Evolutionary conservation across 2,329 filamentous ascomycete genomes (phyloP).

Genomic region (Penicillium sclerotiorum): DNA sequence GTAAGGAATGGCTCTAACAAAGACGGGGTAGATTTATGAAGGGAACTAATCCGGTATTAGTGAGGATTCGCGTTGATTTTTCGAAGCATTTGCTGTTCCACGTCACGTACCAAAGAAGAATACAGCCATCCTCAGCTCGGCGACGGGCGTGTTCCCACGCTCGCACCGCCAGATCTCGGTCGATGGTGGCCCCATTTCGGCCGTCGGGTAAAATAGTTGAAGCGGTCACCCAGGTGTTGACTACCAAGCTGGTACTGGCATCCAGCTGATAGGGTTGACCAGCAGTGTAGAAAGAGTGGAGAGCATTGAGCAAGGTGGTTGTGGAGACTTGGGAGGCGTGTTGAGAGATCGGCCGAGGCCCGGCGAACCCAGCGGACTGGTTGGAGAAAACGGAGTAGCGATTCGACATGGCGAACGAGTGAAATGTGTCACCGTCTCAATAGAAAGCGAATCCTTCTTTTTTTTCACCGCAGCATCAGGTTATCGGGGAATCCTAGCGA

Average conservation of each 20-base stretch:
- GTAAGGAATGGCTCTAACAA: slow-evolving; percentile 78
- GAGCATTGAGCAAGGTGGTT: slow-evolving; percentile 85
- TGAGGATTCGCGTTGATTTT: too few relatives aligned
- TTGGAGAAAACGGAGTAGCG: slow-evolving; percentile 65
- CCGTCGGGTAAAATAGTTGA: slow-evolving; percentile 70
- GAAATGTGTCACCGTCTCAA: neutral
- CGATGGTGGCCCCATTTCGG: slow-evolving; percentile 74
- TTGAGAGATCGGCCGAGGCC: slow-evolving; percentile 61
- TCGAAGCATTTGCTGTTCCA: neutral
- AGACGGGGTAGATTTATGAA: slow-evolving; percentile 86
- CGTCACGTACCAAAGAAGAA: slow-evolving; percentile 74
- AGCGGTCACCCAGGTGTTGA: slow-evolving; percentile 93
- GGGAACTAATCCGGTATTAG: slow-evolving; percentile 65
- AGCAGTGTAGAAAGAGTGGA: slow-evolving; percentile 85
- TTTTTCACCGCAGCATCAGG: slow-evolving; percentile 6
- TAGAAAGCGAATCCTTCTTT: neutral
- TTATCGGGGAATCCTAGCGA: neutral
- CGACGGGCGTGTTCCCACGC: slow-evolving; percentile 97
- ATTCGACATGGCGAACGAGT: slow-evolving; percentile 56
- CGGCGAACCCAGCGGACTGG: slow-evolving; percentile 58
- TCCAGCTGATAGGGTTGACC: slow-evolving; percentile 84
- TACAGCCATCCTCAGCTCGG: slow-evolving; percentile 91
- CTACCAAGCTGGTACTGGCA: slow-evolving; percentile 84
- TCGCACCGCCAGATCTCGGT: slow-evolving; percentile 73
- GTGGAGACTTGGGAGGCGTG: slow-evolving; percentile 83